Percentiles rank a stretch among this genome's conserved stretches.
These are phyloP conservation scores for Termitomyces sp. DNA, from an alignment of 768 basidiomycete species.

Conservation along the genomic window DNA sequence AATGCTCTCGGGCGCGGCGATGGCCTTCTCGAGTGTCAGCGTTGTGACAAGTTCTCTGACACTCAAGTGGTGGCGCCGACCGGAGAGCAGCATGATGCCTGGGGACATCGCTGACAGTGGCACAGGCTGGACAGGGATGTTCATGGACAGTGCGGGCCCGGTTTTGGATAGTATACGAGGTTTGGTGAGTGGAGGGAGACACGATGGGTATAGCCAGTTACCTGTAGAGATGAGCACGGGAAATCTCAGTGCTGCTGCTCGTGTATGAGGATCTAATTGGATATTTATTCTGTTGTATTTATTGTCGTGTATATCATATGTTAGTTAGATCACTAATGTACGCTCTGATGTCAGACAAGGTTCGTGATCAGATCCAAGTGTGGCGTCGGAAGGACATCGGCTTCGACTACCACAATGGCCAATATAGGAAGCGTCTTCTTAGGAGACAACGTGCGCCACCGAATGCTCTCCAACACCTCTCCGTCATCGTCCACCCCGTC, in stretches of 20 bases:
- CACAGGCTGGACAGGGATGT: slow-evolving; percentile 35
- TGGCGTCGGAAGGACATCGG: neutral
- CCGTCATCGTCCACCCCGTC: slow-evolving; percentile 25
- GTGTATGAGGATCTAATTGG: neutral
- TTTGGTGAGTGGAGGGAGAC: slow-evolving; percentile 32
- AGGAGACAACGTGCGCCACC: slow-evolving; percentile 67
- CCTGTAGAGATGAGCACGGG: slow-evolving; percentile 57
- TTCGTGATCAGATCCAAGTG: neutral
- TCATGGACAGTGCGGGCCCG: slow-evolving; percentile 41
- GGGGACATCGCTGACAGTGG: slow-evolving; percentile 32
- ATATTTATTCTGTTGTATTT: slow-evolving; percentile 5
- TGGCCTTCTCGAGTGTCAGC: slow-evolving; percentile 96
- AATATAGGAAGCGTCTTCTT: slow-evolving; percentile 76
- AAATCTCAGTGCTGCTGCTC: slow-evolving; percentile 1
- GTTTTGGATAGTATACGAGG: slow-evolving; percentile 36
- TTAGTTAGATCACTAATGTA: neutral
- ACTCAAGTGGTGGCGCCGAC: slow-evolving; percentile 80
- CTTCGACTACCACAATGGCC: slow-evolving; percentile 15
- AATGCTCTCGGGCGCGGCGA: slow-evolving; percentile 97
- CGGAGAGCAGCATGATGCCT: slow-evolving; percentile 64
- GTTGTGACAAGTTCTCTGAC: slow-evolving; percentile 89
- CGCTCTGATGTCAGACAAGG: neutral
- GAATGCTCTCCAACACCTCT: slow-evolving; percentile 39
- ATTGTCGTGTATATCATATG: neutral
- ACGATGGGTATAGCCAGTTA: slow-evolving; percentile 61